Base-by-base conservation (phyloP, 768 basidiomycete genomes). In the Amyloporia xantha region DNA sequence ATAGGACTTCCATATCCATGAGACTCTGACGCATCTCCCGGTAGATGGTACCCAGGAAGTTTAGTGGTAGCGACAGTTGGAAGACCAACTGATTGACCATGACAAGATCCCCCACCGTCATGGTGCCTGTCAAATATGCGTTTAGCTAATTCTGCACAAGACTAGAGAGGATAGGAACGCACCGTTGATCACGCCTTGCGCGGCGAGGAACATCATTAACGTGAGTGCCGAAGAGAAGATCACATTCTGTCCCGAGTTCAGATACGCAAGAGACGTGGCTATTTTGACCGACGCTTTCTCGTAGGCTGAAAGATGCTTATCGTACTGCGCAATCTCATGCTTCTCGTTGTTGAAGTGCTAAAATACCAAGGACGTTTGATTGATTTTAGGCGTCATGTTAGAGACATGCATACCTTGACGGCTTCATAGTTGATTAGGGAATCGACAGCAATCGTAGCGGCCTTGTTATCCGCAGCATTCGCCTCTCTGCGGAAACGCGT, bases 21-120 rank as follows among this genome's bases (percentile, higher is more conserved):
- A 99, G 68, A 62, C 92, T 95, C 62, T 99, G 96, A 36, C 93
- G 75, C 67, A 98, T 80, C 64, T 99, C 96, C 41, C 96, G 90
- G 61, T 99, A 99, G 44, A 99, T 94, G 1, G 93, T 91, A 1
- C 91, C 96, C 51, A 99, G 71, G 69, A 99, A 99, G 68, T 98
- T 98, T 52, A 99, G 81, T 3, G 96, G 96, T 26, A 98, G 70
- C 0, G 93, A 96, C 0, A 99, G 72, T 62, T 99, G 96, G 73
- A 99, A 99, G 27, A 98, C 92, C 21, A 99, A 77, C 62, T 97
- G 95, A 66, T 99, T 99, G 58, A 96, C 87, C 95, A 99, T 98
- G 57, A 99, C 96, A 12, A 99, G 79, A 60, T 99, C 96, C 6
- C 96, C 96, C 20, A 99, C 79, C 3, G 94, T 96, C 95, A 99